These are phyloP conservation scores for Cryptomeria japonica DNA, from an alignment of 75 land plant genomes.

Conservation along the genomic window DNA sequence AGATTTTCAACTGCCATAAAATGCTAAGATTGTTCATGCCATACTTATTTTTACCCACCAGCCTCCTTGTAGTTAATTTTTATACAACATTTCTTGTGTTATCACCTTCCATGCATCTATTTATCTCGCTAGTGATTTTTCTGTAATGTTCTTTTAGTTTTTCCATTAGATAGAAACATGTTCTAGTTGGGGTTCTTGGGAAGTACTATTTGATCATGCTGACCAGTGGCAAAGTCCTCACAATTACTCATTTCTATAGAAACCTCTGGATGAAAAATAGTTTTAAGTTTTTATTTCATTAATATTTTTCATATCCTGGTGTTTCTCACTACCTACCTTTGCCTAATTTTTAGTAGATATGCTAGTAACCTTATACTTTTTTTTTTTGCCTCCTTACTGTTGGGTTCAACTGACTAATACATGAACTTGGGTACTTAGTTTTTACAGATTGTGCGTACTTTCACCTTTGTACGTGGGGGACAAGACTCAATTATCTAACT, in stretches of 20 bases:
- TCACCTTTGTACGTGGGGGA: not conserved
- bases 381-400: not conserved
- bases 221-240: too few relatives aligned
- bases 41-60: not conserved
- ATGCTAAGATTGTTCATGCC: too few relatives aligned
- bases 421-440: not conserved
- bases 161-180: too few relatives aligned
- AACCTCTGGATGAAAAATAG: too few relatives aligned
- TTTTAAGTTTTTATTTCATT: too few relatives aligned
- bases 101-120: too few relatives aligned
- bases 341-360: not conserved
- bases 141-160: not conserved
- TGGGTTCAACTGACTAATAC: not conserved
- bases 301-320: too few relatives aligned
- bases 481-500: not conserved
- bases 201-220: too few relatives aligned
- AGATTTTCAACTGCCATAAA: too few relatives aligned
- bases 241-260: too few relatives aligned
- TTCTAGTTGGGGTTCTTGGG: too few relatives aligned
- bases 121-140: not conserved
- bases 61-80: not conserved
- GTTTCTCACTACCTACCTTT: too few relatives aligned
- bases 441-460: not conserved
- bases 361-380: not conserved
- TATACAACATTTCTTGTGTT: not conserved